phyloP scores from a whole-genome alignment of 441 rosid genomes.

The Brassica hybrid region DNA sequence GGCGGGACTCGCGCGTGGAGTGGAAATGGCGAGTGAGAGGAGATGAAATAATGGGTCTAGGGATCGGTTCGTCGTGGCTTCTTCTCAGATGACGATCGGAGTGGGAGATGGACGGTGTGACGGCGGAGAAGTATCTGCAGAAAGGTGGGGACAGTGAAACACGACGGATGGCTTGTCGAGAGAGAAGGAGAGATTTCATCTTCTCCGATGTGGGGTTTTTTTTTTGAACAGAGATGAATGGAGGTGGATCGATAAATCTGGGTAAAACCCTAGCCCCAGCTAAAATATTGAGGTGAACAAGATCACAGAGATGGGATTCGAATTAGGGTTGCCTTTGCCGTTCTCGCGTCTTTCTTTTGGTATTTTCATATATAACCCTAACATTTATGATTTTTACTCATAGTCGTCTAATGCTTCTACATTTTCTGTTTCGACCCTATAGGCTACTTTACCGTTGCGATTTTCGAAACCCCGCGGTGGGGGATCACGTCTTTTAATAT shows the following conservation, averaged over 20 bases:
- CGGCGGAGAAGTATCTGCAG: slow-evolving; percentile 43
- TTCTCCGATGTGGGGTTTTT: not conserved
- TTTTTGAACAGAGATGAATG: not conserved
- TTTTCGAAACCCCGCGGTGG: no score
- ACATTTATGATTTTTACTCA: no score
- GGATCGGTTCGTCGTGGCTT: slow-evolving; percentile 28
- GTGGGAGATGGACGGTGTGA: slow-evolving; percentile 36
- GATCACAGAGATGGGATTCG: slow-evolving; percentile 32
- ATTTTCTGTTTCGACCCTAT: no score
- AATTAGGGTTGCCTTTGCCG: slow-evolving; percentile 35
- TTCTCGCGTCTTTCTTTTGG: not conserved
- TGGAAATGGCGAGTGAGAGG: slow-evolving; percentile 51
- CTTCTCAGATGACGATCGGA: slow-evolving; percentile 21
- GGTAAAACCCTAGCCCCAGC: slow-evolving; percentile 33
- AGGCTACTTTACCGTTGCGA: no score
- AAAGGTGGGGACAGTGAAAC: slow-evolving; percentile 40
- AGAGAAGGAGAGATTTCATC: slow-evolving; percentile 52
- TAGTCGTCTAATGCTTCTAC: no score
- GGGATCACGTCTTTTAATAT: no score
- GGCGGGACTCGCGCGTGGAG: slow-evolving; percentile 42
- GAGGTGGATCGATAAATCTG: slow-evolving; percentile 15
- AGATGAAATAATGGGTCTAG: slow-evolving; percentile 27
- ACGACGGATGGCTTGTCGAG: slow-evolving; percentile 46
- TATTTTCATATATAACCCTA: no score
- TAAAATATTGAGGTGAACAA: not conserved